phyloP scores from a whole-genome alignment of 192 early-diverging fungal genomes.

The Spizellomyces punctatus region DNA sequence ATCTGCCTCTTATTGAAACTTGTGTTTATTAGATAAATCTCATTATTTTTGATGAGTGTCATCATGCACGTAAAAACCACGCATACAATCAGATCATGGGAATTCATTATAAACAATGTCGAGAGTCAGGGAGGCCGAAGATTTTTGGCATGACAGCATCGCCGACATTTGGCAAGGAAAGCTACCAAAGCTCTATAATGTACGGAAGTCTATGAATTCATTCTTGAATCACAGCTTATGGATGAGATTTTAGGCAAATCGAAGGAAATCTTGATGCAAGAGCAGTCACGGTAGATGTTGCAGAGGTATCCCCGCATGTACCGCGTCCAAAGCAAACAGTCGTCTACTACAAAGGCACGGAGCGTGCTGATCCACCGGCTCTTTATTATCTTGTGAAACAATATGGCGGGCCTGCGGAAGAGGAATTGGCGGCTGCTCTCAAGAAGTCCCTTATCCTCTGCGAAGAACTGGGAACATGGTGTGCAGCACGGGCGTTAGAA shows the following conservation, averaged over 20 bases:
- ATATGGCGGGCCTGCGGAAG: not conserved
- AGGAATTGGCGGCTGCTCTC: not conserved
- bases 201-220: not conserved
- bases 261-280: slow-evolving; percentile 16
- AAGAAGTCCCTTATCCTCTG: not conserved
- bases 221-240: not conserved
- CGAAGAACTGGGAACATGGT: slow-evolving; percentile 28
- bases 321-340: slow-evolving; percentile 13
- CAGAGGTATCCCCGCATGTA: slow-evolving; percentile 1
- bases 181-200: slow-evolving; percentile 1
- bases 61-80: slow-evolving; percentile 32
- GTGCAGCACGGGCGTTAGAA: slow-evolving; percentile 11
- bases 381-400: slow-evolving; percentile 7
- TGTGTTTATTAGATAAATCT: slow-evolving; percentile 12
- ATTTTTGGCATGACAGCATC: slow-evolving; percentile 97
- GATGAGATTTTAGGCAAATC: slow-evolving; percentile 4
- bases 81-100: slow-evolving; percentile 64
- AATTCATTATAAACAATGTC: slow-evolving; percentile 72
- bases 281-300: slow-evolving; percentile 18
- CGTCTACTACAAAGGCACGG: slow-evolving; percentile 8
- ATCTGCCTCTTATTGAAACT: not conserved
- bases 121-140: slow-evolving; percentile 60
- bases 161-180: slow-evolving; percentile 55
- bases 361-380: slow-evolving; percentile 5
- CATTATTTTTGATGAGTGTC: slow-evolving; percentile 32